Evolutionary conservation across 306 rosid genomes (phyloP), one percentile per base, ranked within the genome.

Genomic region (Dalbergia cochinchinensis): DNA sequence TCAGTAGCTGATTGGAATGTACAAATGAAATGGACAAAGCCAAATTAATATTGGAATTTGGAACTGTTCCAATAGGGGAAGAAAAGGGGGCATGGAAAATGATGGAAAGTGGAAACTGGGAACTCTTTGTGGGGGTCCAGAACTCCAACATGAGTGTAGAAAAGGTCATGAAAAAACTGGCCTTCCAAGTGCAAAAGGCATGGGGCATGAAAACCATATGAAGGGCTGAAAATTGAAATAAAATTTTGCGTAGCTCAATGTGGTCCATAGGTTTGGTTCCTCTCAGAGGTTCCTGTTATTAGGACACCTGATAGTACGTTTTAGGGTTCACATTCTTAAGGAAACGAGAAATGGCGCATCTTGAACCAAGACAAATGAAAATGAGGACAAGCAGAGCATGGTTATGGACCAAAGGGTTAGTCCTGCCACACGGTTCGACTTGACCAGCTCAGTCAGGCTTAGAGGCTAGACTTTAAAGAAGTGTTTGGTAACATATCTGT

Each of bases 251-350:
- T 18, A 11, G 55, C 34, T 26, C 5, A 9, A 59, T 65, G 42
- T 71, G 83, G 69, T 55, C 60, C 76, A 53, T 15, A 33, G 59
- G 5, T 26, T 48, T 66, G 59, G 5, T 26, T 48, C 76, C 59
- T 14, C 41, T 19, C 7, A 37, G 16, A 22, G 57, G 76, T 71
- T 33, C n/a, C 48, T 47, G 5, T 59, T 18, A 61, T 65, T 65
- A 54, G 74, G 57, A 73, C 77, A 72, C 69, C 61, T 71, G 73
- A 51, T 18, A 13, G 71, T 47, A 80, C 79, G 33, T 74, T 59
- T 11, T 31, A 41, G 15, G 33, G 13, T n/a, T n/a, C 11, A 31
- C 54, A 79, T 19, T 61, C 31, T 34, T 13, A 16, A 51, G 14
- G 41, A 51, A 76, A 79, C 71, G 9, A 19, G n/a, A 26, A 64